Percentiles rank a stretch among this genome's conserved stretches.
Evolutionary conservation across 495 filamentous ascomycete genomes (phyloP).

Genomic region (Tuber indicum): DNA sequence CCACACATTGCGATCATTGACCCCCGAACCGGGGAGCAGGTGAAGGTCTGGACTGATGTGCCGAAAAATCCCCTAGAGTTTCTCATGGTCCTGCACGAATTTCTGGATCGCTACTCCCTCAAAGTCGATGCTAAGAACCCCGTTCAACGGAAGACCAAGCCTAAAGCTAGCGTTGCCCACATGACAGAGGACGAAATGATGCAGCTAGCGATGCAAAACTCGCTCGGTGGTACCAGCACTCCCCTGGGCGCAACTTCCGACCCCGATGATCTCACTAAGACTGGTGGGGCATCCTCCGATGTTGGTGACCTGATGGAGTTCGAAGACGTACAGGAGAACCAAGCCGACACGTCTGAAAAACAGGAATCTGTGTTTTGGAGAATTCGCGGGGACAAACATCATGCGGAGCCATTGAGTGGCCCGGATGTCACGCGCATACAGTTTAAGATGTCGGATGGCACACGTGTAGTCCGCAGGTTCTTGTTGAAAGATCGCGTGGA

Average conservation of each 20-base stretch:
- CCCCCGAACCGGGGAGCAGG: slow-evolving; percentile 90
- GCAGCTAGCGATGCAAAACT: slow-evolving; percentile 66
- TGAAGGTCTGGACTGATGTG: slow-evolving; percentile 86
- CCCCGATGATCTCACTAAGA: slow-evolving; percentile 82
- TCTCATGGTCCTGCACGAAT: slow-evolving; percentile 84
- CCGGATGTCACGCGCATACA: slow-evolving; percentile 78
- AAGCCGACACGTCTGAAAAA: slow-evolving; percentile 11
- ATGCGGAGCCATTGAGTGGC: slow-evolving; percentile 66
- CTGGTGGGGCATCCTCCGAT: slow-evolving; percentile 44
- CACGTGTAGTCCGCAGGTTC: slow-evolving; percentile 74
- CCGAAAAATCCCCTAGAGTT: slow-evolving; percentile 75
- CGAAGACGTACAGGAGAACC: slow-evolving; percentile 33
- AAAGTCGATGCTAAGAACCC: slow-evolving; percentile 84
- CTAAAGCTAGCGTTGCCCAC: slow-evolving; percentile 63
- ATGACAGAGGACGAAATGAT: slow-evolving; percentile 98
- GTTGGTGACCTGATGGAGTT: slow-evolving; percentile 37
- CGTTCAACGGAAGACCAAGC: slow-evolving; percentile 66
- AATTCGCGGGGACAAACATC: slow-evolving; percentile 66
- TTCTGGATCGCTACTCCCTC: slow-evolving; percentile 89
- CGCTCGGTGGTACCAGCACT: slow-evolving; percentile 31
- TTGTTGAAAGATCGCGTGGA: slow-evolving; percentile 67
- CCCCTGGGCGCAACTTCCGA: slow-evolving; percentile 48
- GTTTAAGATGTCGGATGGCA: slow-evolving; percentile 70
- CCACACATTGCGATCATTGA: slow-evolving; percentile 95
- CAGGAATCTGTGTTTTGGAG: slow-evolving; percentile 34